These are phyloP conservation scores for Aureobasidium leucospermi DNA, from an alignment of 2,329 filamentous ascomycete genomes.

Conservation along the genomic window DNA sequence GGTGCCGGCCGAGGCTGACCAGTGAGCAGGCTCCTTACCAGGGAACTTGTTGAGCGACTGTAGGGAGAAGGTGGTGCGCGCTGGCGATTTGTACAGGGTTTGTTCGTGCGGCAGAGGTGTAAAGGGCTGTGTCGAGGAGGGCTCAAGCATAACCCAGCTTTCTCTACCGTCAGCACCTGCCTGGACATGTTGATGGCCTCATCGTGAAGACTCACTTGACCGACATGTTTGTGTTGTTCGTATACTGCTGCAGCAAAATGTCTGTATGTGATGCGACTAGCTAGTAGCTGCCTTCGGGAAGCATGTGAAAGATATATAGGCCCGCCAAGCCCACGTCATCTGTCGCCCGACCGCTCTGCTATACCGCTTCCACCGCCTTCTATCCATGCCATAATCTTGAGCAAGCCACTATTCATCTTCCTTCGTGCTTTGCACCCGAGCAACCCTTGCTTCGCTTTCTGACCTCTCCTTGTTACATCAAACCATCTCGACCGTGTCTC, in stretches of 20 bases:
- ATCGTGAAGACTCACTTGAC: constrained; percentile 12
- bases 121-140: constrained; percentile 49
- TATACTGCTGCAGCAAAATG: neutral
- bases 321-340: constrained; percentile 11
- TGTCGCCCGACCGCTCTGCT: neutral
- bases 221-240: constrained; percentile 11
- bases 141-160: constrained; percentile 89
- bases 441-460: neutral
- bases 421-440: neutral
- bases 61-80: constrained; percentile 69
- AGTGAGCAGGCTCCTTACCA: constrained; percentile 29
- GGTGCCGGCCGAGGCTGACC: constrained; percentile 20
- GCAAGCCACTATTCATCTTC: neutral
- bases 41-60: constrained; percentile 55
- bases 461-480: neutral
- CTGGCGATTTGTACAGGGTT: constrained; percentile 70
- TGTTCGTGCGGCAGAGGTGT: constrained; percentile 79
- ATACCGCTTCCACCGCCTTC: constrained; percentile 7
- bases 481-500: constrained; percentile 32
- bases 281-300: neutral
- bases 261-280: neutral
- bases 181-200: neutral
- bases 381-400: neutral
- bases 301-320: constrained; percentile 8
- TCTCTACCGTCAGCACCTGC: constrained; percentile 15